These are phyloP conservation scores for Rubus idaeus DNA, from an alignment of 306 rosid genomes.

Conservation along the genomic window DNA sequence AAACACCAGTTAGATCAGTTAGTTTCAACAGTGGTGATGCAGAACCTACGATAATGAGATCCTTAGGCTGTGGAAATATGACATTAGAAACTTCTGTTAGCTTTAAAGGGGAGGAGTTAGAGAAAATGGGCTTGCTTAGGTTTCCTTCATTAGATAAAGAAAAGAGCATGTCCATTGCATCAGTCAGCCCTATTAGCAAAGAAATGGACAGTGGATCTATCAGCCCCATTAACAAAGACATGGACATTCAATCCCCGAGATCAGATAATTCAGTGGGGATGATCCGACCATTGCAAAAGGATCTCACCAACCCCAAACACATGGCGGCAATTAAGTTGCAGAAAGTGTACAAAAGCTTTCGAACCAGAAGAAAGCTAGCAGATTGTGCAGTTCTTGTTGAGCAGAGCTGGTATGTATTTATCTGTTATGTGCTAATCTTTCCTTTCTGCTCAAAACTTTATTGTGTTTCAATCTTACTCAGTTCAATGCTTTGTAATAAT, in stretches of 20 bases:
- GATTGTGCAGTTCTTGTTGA: conserved; percentile 99
- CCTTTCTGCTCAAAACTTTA: neutral
- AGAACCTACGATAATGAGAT: conserved; percentile 61
- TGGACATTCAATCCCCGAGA: conserved; percentile 34
- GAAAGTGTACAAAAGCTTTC: conserved; percentile 97
- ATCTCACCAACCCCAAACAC: conserved; percentile 71
- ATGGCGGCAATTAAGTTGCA: conserved; percentile 90
- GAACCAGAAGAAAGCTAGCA: conserved; percentile 92
- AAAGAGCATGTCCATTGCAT: conserved; percentile 16
- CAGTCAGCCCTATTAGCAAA: conserved; percentile 35
- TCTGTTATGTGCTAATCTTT: conserved; percentile 5
- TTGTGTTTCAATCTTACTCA: conserved; percentile 27
- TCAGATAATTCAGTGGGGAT: conserved; percentile 38
- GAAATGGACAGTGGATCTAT: conserved; percentile 37
- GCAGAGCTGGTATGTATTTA: conserved; percentile 81
- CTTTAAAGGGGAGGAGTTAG: conserved; percentile 55
- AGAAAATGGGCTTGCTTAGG: conserved; percentile 39
- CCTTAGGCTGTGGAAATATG: conserved; percentile 72
- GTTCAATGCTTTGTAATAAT: conserved; percentile 20
- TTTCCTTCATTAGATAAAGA: conserved; percentile 40
- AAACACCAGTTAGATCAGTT: conserved; percentile 61
- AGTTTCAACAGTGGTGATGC: conserved; percentile 64
- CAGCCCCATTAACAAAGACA: conserved; percentile 43
- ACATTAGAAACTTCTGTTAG: conserved; percentile 71
- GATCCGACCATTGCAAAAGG: conserved; percentile 42